phyloP scores from a whole-genome alignment of 2,329 filamentous ascomycete species.

The Epichloe sp. region DNA sequence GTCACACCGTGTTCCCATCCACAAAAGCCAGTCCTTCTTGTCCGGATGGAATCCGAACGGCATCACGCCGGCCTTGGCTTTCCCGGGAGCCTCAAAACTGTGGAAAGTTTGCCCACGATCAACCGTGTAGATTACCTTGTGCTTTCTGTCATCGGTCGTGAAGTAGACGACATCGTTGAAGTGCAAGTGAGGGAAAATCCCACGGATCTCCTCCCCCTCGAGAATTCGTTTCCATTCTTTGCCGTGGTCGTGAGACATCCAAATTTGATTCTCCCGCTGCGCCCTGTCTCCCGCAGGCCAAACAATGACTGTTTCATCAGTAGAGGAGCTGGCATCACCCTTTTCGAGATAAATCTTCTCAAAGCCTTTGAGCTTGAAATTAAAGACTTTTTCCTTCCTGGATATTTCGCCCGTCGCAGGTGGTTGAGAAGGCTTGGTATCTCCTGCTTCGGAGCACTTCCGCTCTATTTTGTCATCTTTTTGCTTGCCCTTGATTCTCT shows the following conservation, averaged over 20 bases:
- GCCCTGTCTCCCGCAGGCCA: slow-evolving; percentile 28
- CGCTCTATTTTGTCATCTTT: slow-evolving; percentile 63
- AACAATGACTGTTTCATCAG: slow-evolving; percentile 60
- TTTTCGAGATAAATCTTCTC: slow-evolving; percentile 69
- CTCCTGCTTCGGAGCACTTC: slow-evolving; percentile 53
- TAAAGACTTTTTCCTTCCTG: slow-evolving; percentile 48
- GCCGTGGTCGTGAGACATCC: slow-evolving; percentile 72
- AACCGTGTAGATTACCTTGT: slow-evolving; percentile 63
- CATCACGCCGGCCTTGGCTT: slow-evolving; percentile 22
- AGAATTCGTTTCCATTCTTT: slow-evolving; percentile 68
- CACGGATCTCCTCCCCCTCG: slow-evolving; percentile 53
- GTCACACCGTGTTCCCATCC: slow-evolving; percentile 66
- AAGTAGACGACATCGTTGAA: slow-evolving; percentile 82
- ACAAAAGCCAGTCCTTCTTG: slow-evolving; percentile 81
- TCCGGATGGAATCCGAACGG: slow-evolving; percentile 71
- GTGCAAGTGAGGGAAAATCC: slow-evolving; percentile 65
- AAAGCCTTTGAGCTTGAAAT: slow-evolving; percentile 37
- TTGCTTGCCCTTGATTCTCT: slow-evolving; percentile 43
- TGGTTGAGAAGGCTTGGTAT: slow-evolving; percentile 26
- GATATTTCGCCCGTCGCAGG: slow-evolving; percentile 55
- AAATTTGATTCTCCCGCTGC: slow-evolving; percentile 44
- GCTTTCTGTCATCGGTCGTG: slow-evolving; percentile 43
- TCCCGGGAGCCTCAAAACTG: slow-evolving; percentile 56
- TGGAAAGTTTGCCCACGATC: slow-evolving; percentile 65
- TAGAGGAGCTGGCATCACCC: slow-evolving; percentile 45